Evolutionary conservation across 441 rosid genomes (phyloP), one percentile per base, ranked within the genome.

Genomic region (Syzygium syzygioides): DNA sequence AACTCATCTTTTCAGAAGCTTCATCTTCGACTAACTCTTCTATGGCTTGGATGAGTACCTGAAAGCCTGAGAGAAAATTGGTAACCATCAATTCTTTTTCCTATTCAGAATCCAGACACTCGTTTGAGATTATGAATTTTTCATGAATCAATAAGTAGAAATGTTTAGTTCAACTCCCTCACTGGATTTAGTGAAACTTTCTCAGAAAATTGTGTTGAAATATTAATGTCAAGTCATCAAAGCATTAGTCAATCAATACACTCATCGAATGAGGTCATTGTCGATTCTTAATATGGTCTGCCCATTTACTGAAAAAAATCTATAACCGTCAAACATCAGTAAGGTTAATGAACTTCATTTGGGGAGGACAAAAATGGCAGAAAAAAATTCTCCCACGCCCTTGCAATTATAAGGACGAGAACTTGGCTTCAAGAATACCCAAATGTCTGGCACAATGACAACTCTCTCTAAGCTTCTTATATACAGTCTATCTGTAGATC

Each of bases 11-110:
- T 15, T 88, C 89, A 3, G 96, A 55, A n/a, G 95, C 80, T 85
- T 91, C 83, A 89, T 95, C 89, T 76, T 91, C 26, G 41, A 94
- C 90, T 56, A 97, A 88, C 87, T 95, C 90, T 91, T 96, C 95
- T 50, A 92, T 91, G 66, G 98, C 99, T 92, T 93, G 94, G 37
- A 97, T 37, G 79, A 97, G 79, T 85, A 97, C 91, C 92, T 97
- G 98, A 88, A 97, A 95, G 18, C 99, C 98, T 97, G 92, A 23
- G 92, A 87, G 37, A 17, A 88, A 68, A 66, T 30, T 53, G 56
- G 25, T 34, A 55, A 12, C 86, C 7, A 25, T 57, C 48, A 50
- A 85, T 55, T 57, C 14, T 85, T 55, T 54, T 28, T 55, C 86
- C 64, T 30, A 18, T n/a, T 85, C 45, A 56, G 41, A 57, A 57